phyloP scores from a whole-genome alignment of 2,329 filamentous ascomycete species.

The Coniochaeta hoffmannii region DNA sequence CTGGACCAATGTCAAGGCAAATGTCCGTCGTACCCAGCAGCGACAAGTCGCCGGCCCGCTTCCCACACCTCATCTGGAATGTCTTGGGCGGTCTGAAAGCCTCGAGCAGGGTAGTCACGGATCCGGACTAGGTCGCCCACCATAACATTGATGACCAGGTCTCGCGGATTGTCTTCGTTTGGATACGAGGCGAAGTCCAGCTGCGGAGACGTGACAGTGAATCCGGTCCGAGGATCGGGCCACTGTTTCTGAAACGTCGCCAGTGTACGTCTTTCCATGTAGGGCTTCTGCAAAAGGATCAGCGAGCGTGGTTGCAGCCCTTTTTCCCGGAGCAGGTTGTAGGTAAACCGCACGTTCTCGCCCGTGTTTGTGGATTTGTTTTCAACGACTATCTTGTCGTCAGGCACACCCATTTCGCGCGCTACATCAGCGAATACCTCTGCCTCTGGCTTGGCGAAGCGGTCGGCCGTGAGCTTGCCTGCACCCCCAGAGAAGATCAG shows the following conservation, averaged over 20 bases:
- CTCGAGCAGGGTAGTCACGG: constrained; percentile 31
- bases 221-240: constrained; percentile 22
- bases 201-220: constrained; percentile 33
- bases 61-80: constrained; percentile 34
- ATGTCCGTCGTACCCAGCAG: constrained; percentile 18
- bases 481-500: constrained; percentile 37
- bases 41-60: constrained; percentile 31
- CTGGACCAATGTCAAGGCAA: not conserved
- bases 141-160: constrained; percentile 35
- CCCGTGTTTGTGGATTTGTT: constrained; percentile 34
- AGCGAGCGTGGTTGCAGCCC: constrained; percentile 22
- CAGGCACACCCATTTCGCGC: constrained; percentile 29
- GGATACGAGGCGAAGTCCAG: constrained; percentile 32
- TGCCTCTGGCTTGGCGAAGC: constrained; percentile 33
- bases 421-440: constrained; percentile 34
- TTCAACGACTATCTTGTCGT: constrained; percentile 30
- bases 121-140: constrained; percentile 37
- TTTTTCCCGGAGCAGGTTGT: constrained; percentile 22
- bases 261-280: constrained; percentile 39
- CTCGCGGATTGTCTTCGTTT: constrained; percentile 30
- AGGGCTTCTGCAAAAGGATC: constrained; percentile 39
- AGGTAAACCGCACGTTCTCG: constrained; percentile 38
- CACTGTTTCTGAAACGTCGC: constrained; percentile 40
- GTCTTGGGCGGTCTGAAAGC: constrained; percentile 35
- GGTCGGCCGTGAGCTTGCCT: constrained; percentile 30